Evolutionary conservation across 768 basidiomycete genomes (phyloP).

Genomic region (Austroboletus festivus): DNA sequence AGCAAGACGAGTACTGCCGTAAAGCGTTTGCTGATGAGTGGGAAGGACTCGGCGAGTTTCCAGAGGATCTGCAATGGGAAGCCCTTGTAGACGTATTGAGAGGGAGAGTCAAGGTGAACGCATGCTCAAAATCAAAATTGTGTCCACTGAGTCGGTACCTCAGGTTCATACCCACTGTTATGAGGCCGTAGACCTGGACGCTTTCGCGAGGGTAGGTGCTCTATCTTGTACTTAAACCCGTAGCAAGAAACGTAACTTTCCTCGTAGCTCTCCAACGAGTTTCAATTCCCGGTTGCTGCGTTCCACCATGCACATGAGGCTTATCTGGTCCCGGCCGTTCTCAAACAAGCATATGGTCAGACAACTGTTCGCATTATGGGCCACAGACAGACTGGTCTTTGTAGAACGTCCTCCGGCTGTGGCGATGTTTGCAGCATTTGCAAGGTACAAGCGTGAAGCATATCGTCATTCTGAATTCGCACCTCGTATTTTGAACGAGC

Average conservation of each 20-base stretch:
- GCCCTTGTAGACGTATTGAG: slow-evolving; percentile 66
- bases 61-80: slow-evolving; percentile 69
- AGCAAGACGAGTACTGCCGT: slow-evolving; percentile 66
- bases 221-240: not conserved
- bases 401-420: slow-evolving; percentile 56
- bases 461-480: slow-evolving; percentile 59
- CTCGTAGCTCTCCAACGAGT: slow-evolving; percentile 69
- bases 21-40: slow-evolving; percentile 46
- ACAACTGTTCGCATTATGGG: not conserved
- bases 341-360: slow-evolving; percentile 66
- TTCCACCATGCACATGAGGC: slow-evolving; percentile 81
- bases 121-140: not conserved
- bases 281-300: slow-evolving; percentile 70
- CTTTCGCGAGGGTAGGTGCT: slow-evolving; percentile 55
- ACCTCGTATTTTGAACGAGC: slow-evolving; percentile 48
- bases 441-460: slow-evolving; percentile 56
- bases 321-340: slow-evolving; percentile 72
- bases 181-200: slow-evolving; percentile 69
- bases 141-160: not conserved
- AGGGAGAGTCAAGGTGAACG: slow-evolving; percentile 66
- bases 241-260: not conserved
- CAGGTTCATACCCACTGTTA: slow-evolving; percentile 51
- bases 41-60: slow-evolving; percentile 52
- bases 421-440: slow-evolving; percentile 66
- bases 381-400: not conserved